These are phyloP conservation scores for Paraconiothyrium sp. DNA, from an alignment of 2,329 filamentous ascomycete species.

Conservation along the genomic window DNA sequence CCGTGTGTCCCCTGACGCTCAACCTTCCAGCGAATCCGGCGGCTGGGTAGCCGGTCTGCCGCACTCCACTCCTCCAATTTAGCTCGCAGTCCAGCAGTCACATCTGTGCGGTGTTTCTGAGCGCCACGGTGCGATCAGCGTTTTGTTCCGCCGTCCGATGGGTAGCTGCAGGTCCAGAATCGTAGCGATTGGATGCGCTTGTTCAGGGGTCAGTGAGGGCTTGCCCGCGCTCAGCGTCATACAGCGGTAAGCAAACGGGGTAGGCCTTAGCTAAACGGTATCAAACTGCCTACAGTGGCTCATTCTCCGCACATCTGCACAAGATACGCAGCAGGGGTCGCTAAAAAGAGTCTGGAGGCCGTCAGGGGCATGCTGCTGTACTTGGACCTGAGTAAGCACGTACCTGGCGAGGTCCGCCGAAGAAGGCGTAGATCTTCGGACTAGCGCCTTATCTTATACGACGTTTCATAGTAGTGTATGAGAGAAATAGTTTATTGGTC, in stretches of 20 bases:
- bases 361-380: slow-evolving; percentile 5
- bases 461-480: slow-evolving; percentile 12
- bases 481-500: slow-evolving; percentile 13
- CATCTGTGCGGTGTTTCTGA: slow-evolving; percentile 6
- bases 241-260: slow-evolving; percentile 8
- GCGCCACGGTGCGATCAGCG: slow-evolving; percentile 12
- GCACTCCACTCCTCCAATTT: slow-evolving; percentile 19
- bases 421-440: not conserved
- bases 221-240: slow-evolving; percentile 4
- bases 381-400: slow-evolving; percentile 7
- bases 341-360: not conserved
- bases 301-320: slow-evolving; percentile 2
- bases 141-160: slow-evolving; percentile 3
- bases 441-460: slow-evolving; percentile 7
- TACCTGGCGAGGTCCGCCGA: slow-evolving; percentile 3
- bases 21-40: slow-evolving; percentile 6
- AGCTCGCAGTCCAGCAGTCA: slow-evolving; percentile 9
- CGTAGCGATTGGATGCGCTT: slow-evolving; percentile 11
- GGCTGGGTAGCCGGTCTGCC: slow-evolving; percentile 16
- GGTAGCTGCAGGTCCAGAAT: slow-evolving; percentile 10
- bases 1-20: slow-evolving; percentile 10
- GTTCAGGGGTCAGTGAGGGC: not conserved
- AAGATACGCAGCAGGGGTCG: slow-evolving; percentile 5
- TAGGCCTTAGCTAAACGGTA: slow-evolving; percentile 4
- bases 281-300: not conserved